Conservation (phyloP, 805 yeast species). For the Hanseniaspora lachancei region DNA sequence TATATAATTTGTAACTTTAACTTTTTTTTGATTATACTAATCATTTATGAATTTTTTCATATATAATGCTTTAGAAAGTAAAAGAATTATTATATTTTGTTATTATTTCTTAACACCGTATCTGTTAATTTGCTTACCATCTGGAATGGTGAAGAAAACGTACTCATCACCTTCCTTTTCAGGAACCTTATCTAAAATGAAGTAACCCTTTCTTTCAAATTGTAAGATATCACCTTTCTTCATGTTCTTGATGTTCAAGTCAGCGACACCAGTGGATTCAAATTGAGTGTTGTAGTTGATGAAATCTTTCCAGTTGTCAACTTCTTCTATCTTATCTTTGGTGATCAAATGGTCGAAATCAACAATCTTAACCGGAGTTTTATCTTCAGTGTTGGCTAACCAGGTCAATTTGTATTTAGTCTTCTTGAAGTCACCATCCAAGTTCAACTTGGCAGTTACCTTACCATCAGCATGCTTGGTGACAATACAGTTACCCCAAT, state of each 20-base stretch:
- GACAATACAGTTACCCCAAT: conserved; percentile 91
- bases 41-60: not conserved
- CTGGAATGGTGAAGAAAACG: conserved; percentile 86
- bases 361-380: conserved; percentile 60
- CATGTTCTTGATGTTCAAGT: conserved; percentile 59
- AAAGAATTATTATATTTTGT: not conserved
- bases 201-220: conserved; percentile 95
- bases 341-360: conserved; percentile 92
- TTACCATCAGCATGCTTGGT: conserved; percentile 54
- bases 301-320: conserved; percentile 84
- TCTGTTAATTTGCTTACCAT: conserved; percentile 71
- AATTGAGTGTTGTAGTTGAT: conserved; percentile 79
- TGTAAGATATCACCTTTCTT: conserved; percentile 81
- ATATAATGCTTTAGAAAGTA: not conserved
- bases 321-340: conserved; percentile 89
- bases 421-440: conserved; percentile 94
- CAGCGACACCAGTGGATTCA: conserved; percentile 65
- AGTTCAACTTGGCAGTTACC: conserved; percentile 64
- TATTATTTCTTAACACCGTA: conserved; percentile 55
- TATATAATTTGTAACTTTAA: not conserved
- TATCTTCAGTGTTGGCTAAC: conserved; percentile 74
- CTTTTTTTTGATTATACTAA: not conserved
- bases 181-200: conserved; percentile 51
- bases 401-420: conserved; percentile 90
- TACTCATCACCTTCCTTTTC: conserved; percentile 48